phyloP scores from a whole-genome alignment of 2,329 filamentous ascomycete genomes.

The Xenoacremonium recifei region DNA sequence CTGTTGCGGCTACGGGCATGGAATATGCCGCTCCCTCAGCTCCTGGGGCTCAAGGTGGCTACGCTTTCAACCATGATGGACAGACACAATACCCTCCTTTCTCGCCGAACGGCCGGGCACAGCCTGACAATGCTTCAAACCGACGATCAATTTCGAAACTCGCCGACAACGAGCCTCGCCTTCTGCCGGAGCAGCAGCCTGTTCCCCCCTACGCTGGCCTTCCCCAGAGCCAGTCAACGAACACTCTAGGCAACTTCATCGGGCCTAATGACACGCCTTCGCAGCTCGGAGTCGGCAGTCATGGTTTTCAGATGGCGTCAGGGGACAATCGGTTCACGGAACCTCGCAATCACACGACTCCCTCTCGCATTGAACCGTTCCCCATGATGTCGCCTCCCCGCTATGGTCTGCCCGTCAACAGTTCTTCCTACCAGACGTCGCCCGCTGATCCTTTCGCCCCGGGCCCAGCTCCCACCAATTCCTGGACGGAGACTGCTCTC shows the following conservation, averaged over 20 bases:
- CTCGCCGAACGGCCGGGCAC: too few relatives aligned
- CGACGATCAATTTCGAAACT: too few relatives aligned
- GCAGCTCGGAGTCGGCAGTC: constrained; percentile 6
- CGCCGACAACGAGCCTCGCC: too few relatives aligned
- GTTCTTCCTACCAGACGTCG: neutral
- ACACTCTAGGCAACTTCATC: constrained; percentile 4
- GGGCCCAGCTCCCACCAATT: neutral
- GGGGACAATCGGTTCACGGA: constrained; percentile 31
- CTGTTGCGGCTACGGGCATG: too few relatives aligned
- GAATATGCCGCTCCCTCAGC: too few relatives aligned
- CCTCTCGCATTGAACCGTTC: constrained; percentile 25
- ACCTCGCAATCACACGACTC: constrained; percentile 42
- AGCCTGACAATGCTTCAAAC: too few relatives aligned
- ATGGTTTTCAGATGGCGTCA: neutral
- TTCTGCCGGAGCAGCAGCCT: too few relatives aligned
- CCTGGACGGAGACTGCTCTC: neutral
- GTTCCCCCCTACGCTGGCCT: constrained; percentile 9
- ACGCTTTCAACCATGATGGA: too few relatives aligned
- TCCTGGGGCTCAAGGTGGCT: too few relatives aligned
- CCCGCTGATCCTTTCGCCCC: constrained; percentile 19
- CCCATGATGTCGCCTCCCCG: constrained; percentile 35
- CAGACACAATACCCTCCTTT: too few relatives aligned
- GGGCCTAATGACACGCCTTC: constrained; percentile 19
- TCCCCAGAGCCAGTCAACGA: constrained; percentile 15
- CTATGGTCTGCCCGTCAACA: constrained; percentile 29